Conservation (phyloP, 805 yeast species). For the Kregervanrija delftensis region DNA sequence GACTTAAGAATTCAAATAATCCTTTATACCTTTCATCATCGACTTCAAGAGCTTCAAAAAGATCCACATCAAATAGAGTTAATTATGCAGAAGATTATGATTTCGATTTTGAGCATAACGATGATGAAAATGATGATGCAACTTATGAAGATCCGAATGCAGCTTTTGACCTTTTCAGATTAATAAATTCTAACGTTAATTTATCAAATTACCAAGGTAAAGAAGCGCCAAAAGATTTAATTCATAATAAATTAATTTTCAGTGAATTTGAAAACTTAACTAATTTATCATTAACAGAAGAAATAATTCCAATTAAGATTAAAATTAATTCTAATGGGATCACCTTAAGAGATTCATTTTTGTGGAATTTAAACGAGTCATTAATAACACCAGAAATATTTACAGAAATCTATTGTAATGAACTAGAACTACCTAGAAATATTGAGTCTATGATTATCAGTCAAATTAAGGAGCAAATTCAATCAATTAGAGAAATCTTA, state of each 20-base stretch:
- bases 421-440: conserved; percentile 69
- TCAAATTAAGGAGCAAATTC: conserved; percentile 74
- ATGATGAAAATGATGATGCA: conserved; percentile 59
- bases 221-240: conserved; percentile 32
- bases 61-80: conserved; percentile 54
- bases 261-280: conserved; percentile 28
- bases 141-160: conserved; percentile 60
- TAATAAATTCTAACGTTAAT: conserved; percentile 14
- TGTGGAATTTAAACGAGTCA: conserved; percentile 68
- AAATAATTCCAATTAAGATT: conserved; percentile 61
- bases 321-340: conserved; percentile 52
- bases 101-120: conserved; percentile 41
- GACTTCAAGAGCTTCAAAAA: conserved; percentile 70
- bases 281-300: conserved; percentile 33
- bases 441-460: conserved; percentile 58
- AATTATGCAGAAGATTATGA: conserved; percentile 79
- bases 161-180: conserved; percentile 23
- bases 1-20: conserved; percentile 69
- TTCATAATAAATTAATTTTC: conserved; percentile 23
- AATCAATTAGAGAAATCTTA: conserved; percentile 61
- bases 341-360: conserved; percentile 53
- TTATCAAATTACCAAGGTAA: conserved; percentile 29
- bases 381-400: conserved; percentile 65
- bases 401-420: conserved; percentile 73
- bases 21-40: conserved; percentile 68